phyloP scores from a whole-genome alignment of 1,284 basidiomycete genomes.

The Irpex sp. region DNA sequence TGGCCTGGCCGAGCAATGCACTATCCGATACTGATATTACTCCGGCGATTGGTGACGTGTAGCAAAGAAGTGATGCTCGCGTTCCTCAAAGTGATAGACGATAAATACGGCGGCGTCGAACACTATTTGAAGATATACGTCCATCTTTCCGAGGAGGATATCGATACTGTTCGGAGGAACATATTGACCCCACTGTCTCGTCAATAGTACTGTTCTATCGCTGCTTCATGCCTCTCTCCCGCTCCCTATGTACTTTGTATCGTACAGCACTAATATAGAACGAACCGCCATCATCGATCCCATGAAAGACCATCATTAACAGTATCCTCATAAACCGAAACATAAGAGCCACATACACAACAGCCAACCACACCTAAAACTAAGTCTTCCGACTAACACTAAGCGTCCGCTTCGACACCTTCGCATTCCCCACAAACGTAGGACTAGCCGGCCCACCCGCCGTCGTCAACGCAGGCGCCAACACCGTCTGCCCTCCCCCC shows the following conservation, averaged over 20 bases:
- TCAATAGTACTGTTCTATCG: neutral
- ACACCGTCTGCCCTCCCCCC: constrained; percentile 33
- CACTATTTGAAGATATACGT: constrained; percentile 51
- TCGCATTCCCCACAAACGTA: constrained; percentile 36
- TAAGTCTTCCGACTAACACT: constrained; percentile 39
- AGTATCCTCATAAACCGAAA: neutral
- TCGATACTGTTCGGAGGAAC: constrained; percentile 53
- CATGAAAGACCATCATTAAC: neutral
- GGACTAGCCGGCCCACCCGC: constrained; percentile 22
- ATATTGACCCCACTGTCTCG: constrained; percentile 35
- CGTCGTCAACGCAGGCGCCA: constrained; percentile 26
- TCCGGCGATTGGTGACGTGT: too few species aligned
- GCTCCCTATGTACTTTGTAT: neutral
- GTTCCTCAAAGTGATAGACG: constrained; percentile 52
- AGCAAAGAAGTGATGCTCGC: constrained; percentile 70
- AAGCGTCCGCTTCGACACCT: constrained; percentile 41
- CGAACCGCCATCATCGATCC: neutral
- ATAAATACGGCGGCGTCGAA: constrained; percentile 64
- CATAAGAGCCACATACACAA: too few species aligned
- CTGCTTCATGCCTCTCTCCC: neutral
- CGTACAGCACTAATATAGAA: neutral
- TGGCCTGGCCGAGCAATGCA: too few species aligned
- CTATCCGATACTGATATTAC: constrained; percentile 27
- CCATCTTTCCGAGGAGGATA: constrained; percentile 53
- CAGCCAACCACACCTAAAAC: too few species aligned